These are phyloP conservation scores for Immersiporthe knoxdaviesiana DNA, from an alignment of 2,329 filamentous ascomycete species.

Conservation along the genomic window DNA sequence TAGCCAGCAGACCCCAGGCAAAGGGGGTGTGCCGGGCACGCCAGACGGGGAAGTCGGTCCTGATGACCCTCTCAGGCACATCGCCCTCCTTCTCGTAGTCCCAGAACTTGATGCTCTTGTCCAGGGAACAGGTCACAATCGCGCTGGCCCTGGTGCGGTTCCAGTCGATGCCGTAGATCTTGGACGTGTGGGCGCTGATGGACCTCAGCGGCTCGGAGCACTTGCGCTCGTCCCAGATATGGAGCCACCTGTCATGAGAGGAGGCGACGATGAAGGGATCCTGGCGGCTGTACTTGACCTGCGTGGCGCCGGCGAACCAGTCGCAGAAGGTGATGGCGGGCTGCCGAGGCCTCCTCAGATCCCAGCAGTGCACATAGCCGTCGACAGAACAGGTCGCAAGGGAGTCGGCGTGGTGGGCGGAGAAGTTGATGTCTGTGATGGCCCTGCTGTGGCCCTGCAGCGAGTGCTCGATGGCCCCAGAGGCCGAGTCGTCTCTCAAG, in stretches of 20 bases:
- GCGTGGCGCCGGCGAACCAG: slow-evolving; percentile 91
- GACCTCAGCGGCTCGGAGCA: slow-evolving; percentile 78
- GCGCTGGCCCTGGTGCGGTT: slow-evolving; percentile 74
- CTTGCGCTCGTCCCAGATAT: slow-evolving; percentile 88
- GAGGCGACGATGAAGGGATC: slow-evolving; percentile 87
- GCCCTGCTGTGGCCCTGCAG: slow-evolving; percentile 81
- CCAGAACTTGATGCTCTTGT: slow-evolving; percentile 94
- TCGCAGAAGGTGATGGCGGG: slow-evolving; percentile 84
- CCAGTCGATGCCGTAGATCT: slow-evolving; percentile 96
- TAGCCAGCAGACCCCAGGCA: slow-evolving; percentile 80
- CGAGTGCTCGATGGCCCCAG: slow-evolving; percentile 79
- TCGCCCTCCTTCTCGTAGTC: slow-evolving; percentile 69
- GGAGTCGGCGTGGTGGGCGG: slow-evolving; percentile 85
- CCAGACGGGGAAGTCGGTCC: slow-evolving; percentile 86
- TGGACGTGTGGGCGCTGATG: slow-evolving; percentile 86
- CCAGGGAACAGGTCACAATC: slow-evolving; percentile 85
- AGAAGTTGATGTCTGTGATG: slow-evolving; percentile 97
- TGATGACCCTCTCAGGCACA: slow-evolving; percentile 74
- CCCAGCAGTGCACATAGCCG: slow-evolving; percentile 92
- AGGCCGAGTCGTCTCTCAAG: slow-evolving; percentile 71
- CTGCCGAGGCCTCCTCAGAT: slow-evolving; percentile 73
- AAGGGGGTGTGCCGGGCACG: slow-evolving; percentile 90
- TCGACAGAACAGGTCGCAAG: slow-evolving; percentile 91
- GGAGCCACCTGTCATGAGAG: slow-evolving; percentile 83
- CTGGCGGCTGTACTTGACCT: slow-evolving; percentile 93